Percentiles rank a stretch among this genome's conserved stretches.
Evolutionary conservation across 2,329 filamentous ascomycete species (phyloP).

Genomic region (Aspergillus hortae): DNA sequence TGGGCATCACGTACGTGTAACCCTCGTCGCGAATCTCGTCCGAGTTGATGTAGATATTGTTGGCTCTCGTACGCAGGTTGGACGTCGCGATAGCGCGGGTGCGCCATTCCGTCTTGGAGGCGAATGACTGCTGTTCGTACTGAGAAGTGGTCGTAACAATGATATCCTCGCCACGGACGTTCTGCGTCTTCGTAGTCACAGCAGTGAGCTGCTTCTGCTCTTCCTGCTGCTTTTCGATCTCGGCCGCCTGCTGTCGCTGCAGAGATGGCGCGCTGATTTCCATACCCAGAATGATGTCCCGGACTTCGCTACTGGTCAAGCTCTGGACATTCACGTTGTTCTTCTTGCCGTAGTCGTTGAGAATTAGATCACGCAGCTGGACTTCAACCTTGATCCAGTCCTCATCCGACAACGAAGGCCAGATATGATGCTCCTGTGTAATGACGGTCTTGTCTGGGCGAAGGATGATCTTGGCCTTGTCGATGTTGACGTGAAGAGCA

Average conservation of each 20-base stretch:
- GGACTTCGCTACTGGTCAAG: conserved; percentile 92
- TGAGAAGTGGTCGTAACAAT: conserved; percentile 97
- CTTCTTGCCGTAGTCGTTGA: conserved; percentile 99
- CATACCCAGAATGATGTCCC: conserved; percentile 98
- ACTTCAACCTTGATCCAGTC: conserved; percentile 99
- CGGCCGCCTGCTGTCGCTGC: conserved; percentile 95
- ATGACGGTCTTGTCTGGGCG: conserved; percentile 97
- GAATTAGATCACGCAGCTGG: conserved; percentile 86
- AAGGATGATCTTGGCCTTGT: conserved; percentile 95
- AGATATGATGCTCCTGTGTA: conserved; percentile 98
- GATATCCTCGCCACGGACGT: conserved; percentile 94
- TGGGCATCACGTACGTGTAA: conserved; percentile 96
- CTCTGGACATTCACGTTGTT: conserved; percentile 99
- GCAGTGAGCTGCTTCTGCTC: conserved; percentile 95
- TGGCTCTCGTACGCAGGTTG: conserved; percentile 86
- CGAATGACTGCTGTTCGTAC: conserved; percentile 96
- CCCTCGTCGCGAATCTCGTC: conserved; percentile 89
- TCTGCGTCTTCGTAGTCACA: conserved; percentile 97
- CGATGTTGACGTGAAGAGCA: conserved; percentile 93
- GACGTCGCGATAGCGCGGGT: conserved; percentile 95
- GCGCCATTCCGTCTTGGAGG: conserved; percentile 98
- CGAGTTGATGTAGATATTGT: conserved; percentile 98
- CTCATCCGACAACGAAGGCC: conserved; percentile 89
- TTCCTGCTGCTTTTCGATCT: conserved; percentile 98
- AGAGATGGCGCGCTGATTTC: conserved; percentile 97